Percentiles rank a stretch among this genome's conserved stretches.
Conservation (phyloP, 2,329 filamentous ascomycete species). For the Cadophora sp. region DNA sequence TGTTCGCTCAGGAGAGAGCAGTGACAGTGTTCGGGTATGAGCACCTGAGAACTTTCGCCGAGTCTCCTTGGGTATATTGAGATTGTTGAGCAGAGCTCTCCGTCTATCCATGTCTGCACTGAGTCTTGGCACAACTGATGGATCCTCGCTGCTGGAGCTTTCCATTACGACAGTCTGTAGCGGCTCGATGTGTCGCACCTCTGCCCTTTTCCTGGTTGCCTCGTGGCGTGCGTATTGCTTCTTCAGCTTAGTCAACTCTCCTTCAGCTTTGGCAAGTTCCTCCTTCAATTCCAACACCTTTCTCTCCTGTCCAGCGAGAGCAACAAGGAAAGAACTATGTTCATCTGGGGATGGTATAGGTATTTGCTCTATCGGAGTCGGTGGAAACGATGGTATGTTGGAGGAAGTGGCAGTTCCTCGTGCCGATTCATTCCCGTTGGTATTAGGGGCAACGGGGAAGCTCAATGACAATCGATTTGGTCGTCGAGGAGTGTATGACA, state of each 20-base stretch:
- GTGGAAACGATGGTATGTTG: constrained; percentile 37
- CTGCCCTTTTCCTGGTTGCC: constrained; percentile 74
- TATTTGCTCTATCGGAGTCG: constrained; percentile 36
- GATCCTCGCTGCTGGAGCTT: constrained; percentile 36
- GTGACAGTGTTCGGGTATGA: constrained; percentile 72
- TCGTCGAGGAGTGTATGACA: constrained; percentile 39
- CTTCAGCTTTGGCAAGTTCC: constrained; percentile 84
- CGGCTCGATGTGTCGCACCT: constrained; percentile 65
- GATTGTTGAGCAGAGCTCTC: constrained; percentile 66
- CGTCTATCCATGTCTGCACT: constrained; percentile 74
- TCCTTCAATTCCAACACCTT: constrained; percentile 90
- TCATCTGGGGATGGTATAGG: constrained; percentile 40
- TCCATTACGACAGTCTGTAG: constrained; percentile 47
- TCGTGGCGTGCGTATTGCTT: constrained; percentile 83
- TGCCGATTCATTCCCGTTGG: constrained; percentile 34
- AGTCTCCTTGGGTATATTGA: constrained; percentile 51
- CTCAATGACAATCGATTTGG: constrained; percentile 44
- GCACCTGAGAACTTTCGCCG: constrained; percentile 69
- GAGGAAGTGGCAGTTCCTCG: constrained; percentile 42
- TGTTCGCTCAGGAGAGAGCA: constrained; percentile 69
- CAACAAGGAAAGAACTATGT: constrained; percentile 70
- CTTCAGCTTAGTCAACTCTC: constrained; percentile 78
- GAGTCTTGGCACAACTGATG: constrained; percentile 36
- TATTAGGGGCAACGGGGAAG: constrained; percentile 43
- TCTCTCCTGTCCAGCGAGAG: constrained; percentile 90